Evolutionary conservation across 805 yeast genomes (phyloP).

Genomic region (Saccharomyces paradoxus): DNA sequence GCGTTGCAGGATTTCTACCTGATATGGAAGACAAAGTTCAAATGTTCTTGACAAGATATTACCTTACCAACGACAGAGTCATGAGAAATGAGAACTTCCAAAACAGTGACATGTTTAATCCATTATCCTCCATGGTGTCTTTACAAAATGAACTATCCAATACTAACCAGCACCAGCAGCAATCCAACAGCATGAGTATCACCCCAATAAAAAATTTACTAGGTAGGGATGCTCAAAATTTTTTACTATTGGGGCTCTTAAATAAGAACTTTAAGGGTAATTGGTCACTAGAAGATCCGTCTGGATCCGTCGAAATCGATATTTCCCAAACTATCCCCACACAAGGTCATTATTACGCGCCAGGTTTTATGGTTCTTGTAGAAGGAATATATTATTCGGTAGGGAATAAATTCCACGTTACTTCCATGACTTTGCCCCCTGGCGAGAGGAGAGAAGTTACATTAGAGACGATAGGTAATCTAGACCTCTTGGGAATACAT

Average conservation of each 20-base stretch:
- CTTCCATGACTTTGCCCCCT: constrained; percentile 78
- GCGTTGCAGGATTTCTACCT: constrained; percentile 16
- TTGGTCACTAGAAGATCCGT: constrained; percentile 74
- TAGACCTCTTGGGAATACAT: constrained; percentile 57
- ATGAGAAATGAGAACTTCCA: constrained; percentile 72
- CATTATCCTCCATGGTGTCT: constrained; percentile 28
- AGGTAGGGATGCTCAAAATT: constrained; percentile 74
- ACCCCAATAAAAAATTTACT: constrained; percentile 75
- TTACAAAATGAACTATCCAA: constrained; percentile 16
- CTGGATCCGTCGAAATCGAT: constrained; percentile 66
- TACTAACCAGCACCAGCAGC: constrained; percentile 5
- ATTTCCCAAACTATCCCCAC: constrained; percentile 54
- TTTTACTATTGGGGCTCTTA: constrained; percentile 71
- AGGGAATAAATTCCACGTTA: constrained; percentile 60
- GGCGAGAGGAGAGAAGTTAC: constrained; percentile 66
- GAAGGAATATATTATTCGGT: constrained; percentile 78
- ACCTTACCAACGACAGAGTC: constrained; percentile 60
- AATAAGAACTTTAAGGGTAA: constrained; percentile 54
- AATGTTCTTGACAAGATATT: constrained; percentile 47
- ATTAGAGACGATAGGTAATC: constrained; percentile 63
- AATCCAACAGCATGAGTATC: constrained; percentile 32
- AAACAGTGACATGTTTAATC: constrained; percentile 26
- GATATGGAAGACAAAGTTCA: constrained; percentile 29
- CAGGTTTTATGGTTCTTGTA: constrained; percentile 71
- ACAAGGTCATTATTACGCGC: constrained; percentile 53